These are phyloP conservation scores for Mallotus nudiflorus DNA, from an alignment of 345 rosid genomes.

Conservation along the genomic window DNA sequence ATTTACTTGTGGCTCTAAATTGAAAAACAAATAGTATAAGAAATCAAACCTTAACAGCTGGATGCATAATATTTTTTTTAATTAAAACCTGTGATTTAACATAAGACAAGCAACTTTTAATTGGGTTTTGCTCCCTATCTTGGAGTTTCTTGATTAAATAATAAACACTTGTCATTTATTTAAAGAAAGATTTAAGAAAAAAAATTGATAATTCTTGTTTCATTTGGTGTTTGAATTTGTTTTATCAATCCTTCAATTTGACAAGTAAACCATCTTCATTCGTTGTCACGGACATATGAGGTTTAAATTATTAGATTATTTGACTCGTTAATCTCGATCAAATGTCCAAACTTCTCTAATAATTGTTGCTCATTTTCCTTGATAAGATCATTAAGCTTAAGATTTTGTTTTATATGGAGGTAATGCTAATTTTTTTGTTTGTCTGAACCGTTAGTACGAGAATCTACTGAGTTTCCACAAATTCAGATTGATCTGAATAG, in stretches of 20 bases:
- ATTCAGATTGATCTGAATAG: no score
- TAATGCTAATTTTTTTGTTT: no score
- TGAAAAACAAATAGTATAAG: not conserved
- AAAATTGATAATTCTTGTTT: not conserved
- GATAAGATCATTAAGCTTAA: no score
- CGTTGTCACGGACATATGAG: not conserved
- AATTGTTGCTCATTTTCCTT: no score
- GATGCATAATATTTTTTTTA: not conserved
- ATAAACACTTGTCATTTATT: not conserved
- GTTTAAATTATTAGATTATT: no score
- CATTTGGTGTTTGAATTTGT: not conserved
- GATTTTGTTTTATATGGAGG: no score
- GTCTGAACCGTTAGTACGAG: no score
- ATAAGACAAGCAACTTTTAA: conserved; percentile 1
- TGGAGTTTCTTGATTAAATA: conserved; percentile 19
- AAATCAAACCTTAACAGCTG: conserved; percentile 14
- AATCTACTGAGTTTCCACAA: no score
- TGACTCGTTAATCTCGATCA: no score
- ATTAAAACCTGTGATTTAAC: not conserved
- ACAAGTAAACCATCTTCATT: conserved; percentile 20
- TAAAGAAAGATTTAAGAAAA: not conserved
- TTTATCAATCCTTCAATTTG: conserved; percentile 9
- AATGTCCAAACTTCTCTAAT: no score
- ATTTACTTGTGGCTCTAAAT: not conserved
- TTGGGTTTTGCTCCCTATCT: conserved; percentile 16